phyloP scores from a whole-genome alignment of 2,329 filamentous ascomycete genomes.

The Fonsecaea pedrosoi region DNA sequence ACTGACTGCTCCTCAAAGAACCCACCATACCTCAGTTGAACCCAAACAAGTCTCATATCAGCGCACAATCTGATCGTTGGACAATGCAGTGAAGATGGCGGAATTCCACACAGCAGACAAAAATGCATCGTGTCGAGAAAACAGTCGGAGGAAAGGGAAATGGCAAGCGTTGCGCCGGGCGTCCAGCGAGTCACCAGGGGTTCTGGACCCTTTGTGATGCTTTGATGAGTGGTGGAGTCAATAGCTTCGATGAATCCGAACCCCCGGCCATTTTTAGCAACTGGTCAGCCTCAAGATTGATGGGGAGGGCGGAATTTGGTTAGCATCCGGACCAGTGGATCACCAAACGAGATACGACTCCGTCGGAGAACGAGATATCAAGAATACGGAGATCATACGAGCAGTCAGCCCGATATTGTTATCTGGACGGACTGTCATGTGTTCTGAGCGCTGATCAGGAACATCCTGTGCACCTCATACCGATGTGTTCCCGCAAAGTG shows the following conservation, averaged over 20 bases:
- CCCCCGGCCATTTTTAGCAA: constrained; percentile 20
- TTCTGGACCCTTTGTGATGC: neutral
- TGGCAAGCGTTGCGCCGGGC: neutral
- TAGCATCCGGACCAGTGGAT: neutral
- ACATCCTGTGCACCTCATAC: too few relatives aligned
- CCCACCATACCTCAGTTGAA: neutral
- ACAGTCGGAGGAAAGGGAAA: neutral
- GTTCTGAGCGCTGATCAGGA: too few relatives aligned
- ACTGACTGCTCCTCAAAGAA: neutral
- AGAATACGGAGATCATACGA: neutral
- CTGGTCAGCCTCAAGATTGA: constrained; percentile 15
- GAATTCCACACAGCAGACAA: neutral
- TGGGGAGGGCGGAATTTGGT: neutral
- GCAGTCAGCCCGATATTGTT: neutral
- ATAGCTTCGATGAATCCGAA: constrained; percentile 8
- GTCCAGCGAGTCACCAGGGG: neutral
- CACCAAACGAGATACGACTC: constrained; percentile 18
- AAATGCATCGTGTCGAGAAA: neutral
- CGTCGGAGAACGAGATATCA: neutral
- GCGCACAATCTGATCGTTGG: neutral
- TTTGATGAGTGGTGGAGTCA: neutral
- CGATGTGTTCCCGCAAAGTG: neutral
- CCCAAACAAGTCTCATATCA: neutral
- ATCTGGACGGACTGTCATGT: neutral
- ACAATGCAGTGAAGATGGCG: neutral